These are phyloP conservation scores for Trichaptum fuscoviolaceum DNA, from an alignment of 768 basidiomycete genomes.

Conservation along the genomic window DNA sequence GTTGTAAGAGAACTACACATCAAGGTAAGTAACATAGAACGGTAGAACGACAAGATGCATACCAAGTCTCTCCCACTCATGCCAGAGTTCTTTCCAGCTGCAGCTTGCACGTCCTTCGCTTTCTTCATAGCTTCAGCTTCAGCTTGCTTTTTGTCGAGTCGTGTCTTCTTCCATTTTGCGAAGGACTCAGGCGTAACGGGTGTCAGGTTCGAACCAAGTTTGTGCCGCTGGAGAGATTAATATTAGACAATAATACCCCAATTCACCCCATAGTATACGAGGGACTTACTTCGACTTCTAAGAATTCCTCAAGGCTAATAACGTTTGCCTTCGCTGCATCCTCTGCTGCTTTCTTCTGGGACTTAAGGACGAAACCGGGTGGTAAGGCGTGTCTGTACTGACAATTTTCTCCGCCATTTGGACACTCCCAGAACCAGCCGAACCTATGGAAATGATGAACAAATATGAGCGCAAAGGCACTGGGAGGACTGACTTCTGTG, in stretches of 20 bases:
- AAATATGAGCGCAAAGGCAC: slow-evolving; percentile 4
- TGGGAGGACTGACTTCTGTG: slow-evolving; percentile 53
- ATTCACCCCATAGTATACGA: background rate
- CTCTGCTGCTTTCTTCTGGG: slow-evolving; percentile 86
- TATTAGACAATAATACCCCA: too few species aligned
- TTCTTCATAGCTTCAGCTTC: slow-evolving; percentile 78
- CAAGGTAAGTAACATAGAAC: slow-evolving; percentile 5
- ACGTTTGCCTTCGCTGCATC: slow-evolving; percentile 85
- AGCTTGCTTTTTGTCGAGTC: slow-evolving; percentile 92
- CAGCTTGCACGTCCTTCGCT: slow-evolving; percentile 73
- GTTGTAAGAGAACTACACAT: slow-evolving; percentile 83
- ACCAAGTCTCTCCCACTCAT: slow-evolving; percentile 97
- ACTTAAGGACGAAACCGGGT: slow-evolving; percentile 92
- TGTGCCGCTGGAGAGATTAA: slow-evolving; percentile 66
- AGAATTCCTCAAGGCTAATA: slow-evolving; percentile 93
- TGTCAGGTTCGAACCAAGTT: slow-evolving; percentile 84
- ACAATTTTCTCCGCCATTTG: slow-evolving; percentile 75
- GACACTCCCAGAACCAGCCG: slow-evolving; percentile 97
- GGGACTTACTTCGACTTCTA: slow-evolving; percentile 84
- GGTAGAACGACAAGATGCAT: slow-evolving; percentile 23
- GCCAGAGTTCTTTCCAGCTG: slow-evolving; percentile 86
- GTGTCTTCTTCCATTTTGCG: slow-evolving; percentile 90
- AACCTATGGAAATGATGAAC: slow-evolving; percentile 38
- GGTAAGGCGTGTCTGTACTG: slow-evolving; percentile 95
- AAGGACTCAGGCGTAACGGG: slow-evolving; percentile 92